Base-by-base conservation (phyloP, 2,329 filamentous ascomycete species). In the Acarospora socialis region DNA sequence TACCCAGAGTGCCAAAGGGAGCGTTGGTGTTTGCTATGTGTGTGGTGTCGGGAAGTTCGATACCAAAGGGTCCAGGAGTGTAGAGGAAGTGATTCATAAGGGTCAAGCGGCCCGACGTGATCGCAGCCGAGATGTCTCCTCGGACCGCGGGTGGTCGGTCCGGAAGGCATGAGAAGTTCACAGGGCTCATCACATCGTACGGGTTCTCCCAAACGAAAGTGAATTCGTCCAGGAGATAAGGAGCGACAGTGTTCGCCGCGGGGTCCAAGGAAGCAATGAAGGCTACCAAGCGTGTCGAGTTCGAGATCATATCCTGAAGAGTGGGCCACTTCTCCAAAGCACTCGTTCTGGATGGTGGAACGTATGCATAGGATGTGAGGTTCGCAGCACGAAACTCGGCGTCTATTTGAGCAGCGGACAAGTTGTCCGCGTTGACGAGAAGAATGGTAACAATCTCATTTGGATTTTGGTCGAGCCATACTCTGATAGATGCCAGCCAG, bases 41-140 rank as follows among this genome's bases (percentile, higher is more conserved):
- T 40, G 57, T 62, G n/a, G 66, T 59, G 42, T 78, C 68, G 2
- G 78, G 77, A 23, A 72, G 59, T 41, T 69, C 56, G 45, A 81
- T 68, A 37, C 61, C 62, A 3, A 65, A 53, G n/a, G 60, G 50
- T 14, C 73, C 49, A 4, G 49, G 55, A 35, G 64, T 57, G 59
- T 86, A 75, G 32, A 78, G 66, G 60, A 90, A 87, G 58, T 90
- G 81, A 61, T 90, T 90, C 60, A 81, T 66, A 7, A 90, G 60
- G 16, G 80, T 72, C 51, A 90, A 65, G 44, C 72, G 66, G 43
- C 69, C 68, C 1, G 63, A 61, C 0, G 60, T 48, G 16, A 79
- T 48, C 2, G 77, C 79, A 2, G 50, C 40, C 21, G 12, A 19
- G 1, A 60, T 46, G 10, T 65, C 46, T 29, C 65, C 65, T 14